These are phyloP conservation scores for Monosporozyma aerobia DNA, from an alignment of 805 yeast genomes.

Conservation along the genomic window DNA sequence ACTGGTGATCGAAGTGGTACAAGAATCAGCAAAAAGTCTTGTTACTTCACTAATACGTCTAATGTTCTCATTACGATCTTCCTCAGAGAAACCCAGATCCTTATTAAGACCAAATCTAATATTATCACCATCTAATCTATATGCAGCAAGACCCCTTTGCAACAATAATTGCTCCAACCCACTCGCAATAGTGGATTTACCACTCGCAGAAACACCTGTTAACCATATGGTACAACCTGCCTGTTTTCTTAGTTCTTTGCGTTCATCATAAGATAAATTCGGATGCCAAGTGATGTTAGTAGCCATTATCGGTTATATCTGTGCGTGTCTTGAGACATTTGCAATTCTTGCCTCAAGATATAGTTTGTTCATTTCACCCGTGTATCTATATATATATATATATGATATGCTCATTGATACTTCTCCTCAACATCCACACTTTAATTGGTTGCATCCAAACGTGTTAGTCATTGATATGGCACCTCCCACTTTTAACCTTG, in stretches of 20 bases:
- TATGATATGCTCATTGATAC: neutral
- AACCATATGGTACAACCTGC: slow-evolving; percentile 89
- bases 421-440: neutral
- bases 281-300: slow-evolving; percentile 96
- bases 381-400: too few species aligned
- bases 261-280: slow-evolving; percentile 76
- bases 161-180: slow-evolving; percentile 80
- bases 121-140: slow-evolving; percentile 92
- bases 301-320: slow-evolving; percentile 47
- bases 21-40: slow-evolving; percentile 88
- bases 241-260: slow-evolving; percentile 63
- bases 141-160: slow-evolving; percentile 59
- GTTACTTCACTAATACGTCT: slow-evolving; percentile 93
- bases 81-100: slow-evolving; percentile 86
- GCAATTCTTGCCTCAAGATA: too few species aligned
- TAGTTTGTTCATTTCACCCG: neutral
- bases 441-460: neutral
- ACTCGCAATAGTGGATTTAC: slow-evolving; percentile 90
- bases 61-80: slow-evolving; percentile 89
- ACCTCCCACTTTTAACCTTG: too few species aligned
- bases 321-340: neutral
- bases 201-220: slow-evolving; percentile 92
- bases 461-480: too few species aligned
- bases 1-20: slow-evolving; percentile 77
- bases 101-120: slow-evolving; percentile 90